Evolutionary conservation across 768 basidiomycete genomes (phyloP).

Genomic region (Russula ochroleuca): DNA sequence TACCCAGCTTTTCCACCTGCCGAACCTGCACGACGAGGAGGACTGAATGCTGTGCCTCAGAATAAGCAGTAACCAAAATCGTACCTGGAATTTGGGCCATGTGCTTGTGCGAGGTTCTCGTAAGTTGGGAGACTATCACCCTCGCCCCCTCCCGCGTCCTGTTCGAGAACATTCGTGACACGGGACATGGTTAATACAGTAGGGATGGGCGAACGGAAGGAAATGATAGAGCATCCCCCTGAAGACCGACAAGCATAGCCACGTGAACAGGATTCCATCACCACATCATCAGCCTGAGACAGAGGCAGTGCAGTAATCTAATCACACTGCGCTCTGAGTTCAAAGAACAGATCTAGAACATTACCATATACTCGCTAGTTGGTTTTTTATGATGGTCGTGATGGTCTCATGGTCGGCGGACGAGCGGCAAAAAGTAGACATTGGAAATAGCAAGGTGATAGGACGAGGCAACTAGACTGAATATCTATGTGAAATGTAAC

Average conservation of each 20-base stretch:
- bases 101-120: slow-evolving; percentile 69
- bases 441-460: background rate
- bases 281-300: background rate
- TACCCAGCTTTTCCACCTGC: slow-evolving; percentile 83
- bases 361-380: background rate
- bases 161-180: slow-evolving; percentile 35
- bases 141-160: slow-evolving; percentile 44
- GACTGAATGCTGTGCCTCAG: background rate
- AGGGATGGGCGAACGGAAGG: background rate
- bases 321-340: background rate
- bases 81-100: slow-evolving; percentile 80
- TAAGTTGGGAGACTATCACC: slow-evolving; percentile 73
- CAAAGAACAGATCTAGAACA: background rate
- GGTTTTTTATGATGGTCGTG: background rate
- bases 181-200: slow-evolving; percentile 20
- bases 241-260: background rate
- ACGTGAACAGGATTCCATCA: slow-evolving; percentile 3
- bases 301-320: background rate
- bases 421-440: background rate
- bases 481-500: background rate
- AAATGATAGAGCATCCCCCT: background rate
- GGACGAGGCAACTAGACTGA: background rate
- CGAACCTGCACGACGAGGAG: slow-evolving; percentile 52
- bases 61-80: slow-evolving; percentile 9
- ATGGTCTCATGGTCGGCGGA: background rate